Conservation (phyloP, 2,329 filamentous ascomycete genomes). For the Fusarium acutatum region DNA sequence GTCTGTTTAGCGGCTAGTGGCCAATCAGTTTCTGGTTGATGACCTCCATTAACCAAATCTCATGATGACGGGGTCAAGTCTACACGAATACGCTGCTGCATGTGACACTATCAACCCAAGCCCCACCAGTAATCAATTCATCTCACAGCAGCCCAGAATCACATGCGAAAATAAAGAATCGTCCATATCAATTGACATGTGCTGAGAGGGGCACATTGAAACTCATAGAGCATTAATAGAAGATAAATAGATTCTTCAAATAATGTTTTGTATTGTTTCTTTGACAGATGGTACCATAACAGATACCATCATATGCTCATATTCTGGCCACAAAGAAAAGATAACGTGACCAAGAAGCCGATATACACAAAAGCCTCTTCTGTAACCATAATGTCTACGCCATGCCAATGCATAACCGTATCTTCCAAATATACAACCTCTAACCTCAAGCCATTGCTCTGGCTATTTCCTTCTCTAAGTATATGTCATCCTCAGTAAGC, state of each 20-base stretch:
- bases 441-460: constrained; percentile 31
- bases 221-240: not conserved
- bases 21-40: constrained; percentile 27
- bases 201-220: not conserved
- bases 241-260: not conserved
- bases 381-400: constrained; percentile 4
- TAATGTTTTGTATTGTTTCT: not conserved
- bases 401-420: constrained; percentile 5
- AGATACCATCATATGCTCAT: constrained; percentile 10
- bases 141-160: not conserved
- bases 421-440: not conserved
- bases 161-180: constrained; percentile 13
- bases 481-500: constrained; percentile 17
- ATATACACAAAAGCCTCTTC: constrained; percentile 1
- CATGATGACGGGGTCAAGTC: constrained; percentile 10
- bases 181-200: not conserved
- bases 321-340: not conserved
- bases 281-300: not conserved
- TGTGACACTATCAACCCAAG: constrained; percentile 13
- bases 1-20: not conserved
- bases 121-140: not conserved
- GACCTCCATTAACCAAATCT: constrained; percentile 13
- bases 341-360: not conserved
- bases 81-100: constrained; percentile 33
- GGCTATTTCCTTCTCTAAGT: constrained; percentile 30